Evolutionary conservation across 352 stramenopile species (phyloP).

Genomic region (Peronospora farinosa): DNA sequence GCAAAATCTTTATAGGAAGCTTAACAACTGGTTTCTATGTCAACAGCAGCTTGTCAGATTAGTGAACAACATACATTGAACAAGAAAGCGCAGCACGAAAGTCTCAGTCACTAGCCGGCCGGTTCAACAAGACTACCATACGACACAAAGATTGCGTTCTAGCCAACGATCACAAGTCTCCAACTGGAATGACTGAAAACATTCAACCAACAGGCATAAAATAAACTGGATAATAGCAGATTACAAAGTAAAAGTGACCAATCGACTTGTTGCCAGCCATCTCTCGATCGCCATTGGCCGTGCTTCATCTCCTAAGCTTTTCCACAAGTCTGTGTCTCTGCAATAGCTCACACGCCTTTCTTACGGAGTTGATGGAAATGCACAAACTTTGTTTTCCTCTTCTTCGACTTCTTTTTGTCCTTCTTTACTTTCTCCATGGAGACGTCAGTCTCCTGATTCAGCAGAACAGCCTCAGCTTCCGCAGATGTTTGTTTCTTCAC

Average conservation of each 20-base stretch:
- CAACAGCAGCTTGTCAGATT: no score
- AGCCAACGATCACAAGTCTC: conserved; percentile 35
- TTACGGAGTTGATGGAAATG: conserved; percentile 84
- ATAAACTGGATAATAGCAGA: conserved; percentile 48
- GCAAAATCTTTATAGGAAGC: no score
- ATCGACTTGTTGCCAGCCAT: conserved; percentile 7
- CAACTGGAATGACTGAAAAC: conserved; percentile 55
- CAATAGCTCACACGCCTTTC: conserved; percentile 70
- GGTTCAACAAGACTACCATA: conserved; percentile 54
- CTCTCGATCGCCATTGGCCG: conserved; percentile 15
- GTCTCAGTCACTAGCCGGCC: conserved; percentile 53
- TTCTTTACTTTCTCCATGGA: conserved; percentile 50
- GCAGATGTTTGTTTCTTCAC: conserved; percentile 28
- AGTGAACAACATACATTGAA: no score
- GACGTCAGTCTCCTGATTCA: conserved; percentile 44
- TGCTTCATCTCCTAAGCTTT: conserved; percentile 10
- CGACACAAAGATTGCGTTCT: conserved; percentile 62
- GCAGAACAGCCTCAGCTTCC: conserved; percentile 39
- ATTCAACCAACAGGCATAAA: conserved; percentile 34
- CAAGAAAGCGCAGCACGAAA: no score
- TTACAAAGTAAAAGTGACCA: conserved; percentile 33
- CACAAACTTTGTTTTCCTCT: conserved; percentile 80
- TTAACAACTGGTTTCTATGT: no score
- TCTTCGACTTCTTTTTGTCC: conserved; percentile 49
- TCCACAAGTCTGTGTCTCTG: conserved; percentile 1